Evolutionary conservation across 768 basidiomycete species (phyloP), one percentile per base, ranked within the genome.

Genomic region (Cystobasidium tubakii): DNA sequence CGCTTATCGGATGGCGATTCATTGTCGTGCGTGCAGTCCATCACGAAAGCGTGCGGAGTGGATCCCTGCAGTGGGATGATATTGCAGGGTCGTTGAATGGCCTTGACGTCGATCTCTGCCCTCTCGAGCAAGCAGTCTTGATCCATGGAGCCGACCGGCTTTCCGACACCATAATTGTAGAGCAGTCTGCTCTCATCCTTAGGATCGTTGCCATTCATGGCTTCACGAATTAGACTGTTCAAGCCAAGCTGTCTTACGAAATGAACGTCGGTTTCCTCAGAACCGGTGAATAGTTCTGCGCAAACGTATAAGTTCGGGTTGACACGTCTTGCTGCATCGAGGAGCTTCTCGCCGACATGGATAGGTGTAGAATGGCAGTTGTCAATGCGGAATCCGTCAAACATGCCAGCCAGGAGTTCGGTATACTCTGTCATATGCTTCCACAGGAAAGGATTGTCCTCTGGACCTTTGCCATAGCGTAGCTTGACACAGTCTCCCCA

Each of bases 401-500:
- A 99, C 9, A 86, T 85, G 44, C 82, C 83, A 0, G 95, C 96
- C 31, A 98, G 88, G 10, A 85, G 84, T 62, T 84, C 85, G 72
- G 93, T 90, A 77, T 99, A 98, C 66, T 84, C 82, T 13, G 85
- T 88, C 87, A 98, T 97, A 82, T 92, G 88, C 39, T 86, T 80
- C 96, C 96, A 99, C 53, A 98, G 83, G 91, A 91, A 97, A 0
- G 92, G 92, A 81, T 94, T 96, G 76, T 88, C 88, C 0, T 85
- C 83, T 1, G 89, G 89, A 7, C 85, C 85, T 19, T 86, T 84
- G 1, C 96, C 96, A 79, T 96, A 99, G 39, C 96, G 91, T 54
- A 98, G 86, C 80, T 99, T 99, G 79, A 99, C 96, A 79, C 96
- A 98, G 81, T 99, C 96, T 54, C 88, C 88, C 96, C 96, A 99